Base-by-base conservation (phyloP, 2,329 filamentous ascomycete species). In the Colletotrichum kahawae region DNA sequence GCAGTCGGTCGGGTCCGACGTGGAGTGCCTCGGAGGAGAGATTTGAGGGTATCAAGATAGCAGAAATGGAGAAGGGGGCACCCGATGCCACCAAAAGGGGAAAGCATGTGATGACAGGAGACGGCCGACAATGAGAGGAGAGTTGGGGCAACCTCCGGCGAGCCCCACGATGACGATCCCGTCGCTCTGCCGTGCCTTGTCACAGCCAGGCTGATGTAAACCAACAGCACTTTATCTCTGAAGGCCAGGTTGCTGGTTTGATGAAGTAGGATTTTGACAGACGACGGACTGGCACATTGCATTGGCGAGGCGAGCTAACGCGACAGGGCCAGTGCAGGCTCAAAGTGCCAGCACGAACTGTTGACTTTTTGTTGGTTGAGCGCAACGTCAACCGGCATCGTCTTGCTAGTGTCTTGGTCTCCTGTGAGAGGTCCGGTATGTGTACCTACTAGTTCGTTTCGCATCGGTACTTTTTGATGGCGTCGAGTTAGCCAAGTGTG, bases 21-120 rank as follows among this genome's bases (percentile, higher is more conserved):
- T 67, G 38, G 56, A 62, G 34, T 60, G 59, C 62, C 29, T 71
- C 67, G 62, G 62, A 38, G 67, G 36, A 54, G 33, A 33, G 33
- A 60, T 36, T 71, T 51, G 34, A 29, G 31, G 21, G n/a, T 33
- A 60, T 71, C 36, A 71, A 66, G 66, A 62, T 71, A 62, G 31
- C 31, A 38, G 36, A 71, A 48, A 68, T 48, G 57, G 38, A 69
- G 34, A 54, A 69, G 56, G 65, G 70, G 38, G 62, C 18, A 34
- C 48, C 54, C 65, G 56, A 62, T 24, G 63, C 56, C 33, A 24
- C 33, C 65, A 54, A 74, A 65, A 34, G 24, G 36, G 51, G 29
- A 43, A 56, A 64, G 57, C 64, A 75, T 75, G 69, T 68, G 73
- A 75, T 38, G 59, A 14, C 38, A 67, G 72, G 72, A 75, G 63